Evolutionary conservation across 2,329 filamentous ascomycete species (phyloP).

Genomic region (Camptophora hylomeconis): DNA sequence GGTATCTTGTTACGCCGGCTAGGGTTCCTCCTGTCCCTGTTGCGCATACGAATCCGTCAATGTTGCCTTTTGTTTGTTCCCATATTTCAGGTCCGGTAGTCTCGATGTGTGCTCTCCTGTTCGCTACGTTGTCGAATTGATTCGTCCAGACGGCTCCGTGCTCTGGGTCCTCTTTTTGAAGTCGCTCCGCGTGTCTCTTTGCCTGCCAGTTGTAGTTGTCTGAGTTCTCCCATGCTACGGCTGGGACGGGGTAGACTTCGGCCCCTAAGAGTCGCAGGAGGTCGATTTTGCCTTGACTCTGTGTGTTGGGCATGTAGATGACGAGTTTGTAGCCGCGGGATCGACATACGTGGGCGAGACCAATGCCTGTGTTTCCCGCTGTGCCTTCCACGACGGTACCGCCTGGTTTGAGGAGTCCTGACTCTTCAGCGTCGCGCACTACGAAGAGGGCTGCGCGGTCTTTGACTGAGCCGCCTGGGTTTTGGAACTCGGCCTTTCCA

Average conservation of each 20-base stretch:
- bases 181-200: conserved; percentile 64
- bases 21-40: conserved; percentile 88
- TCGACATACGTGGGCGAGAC: conserved; percentile 89
- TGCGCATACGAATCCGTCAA: conserved; percentile 91
- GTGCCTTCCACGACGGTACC: conserved; percentile 96
- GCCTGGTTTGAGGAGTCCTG: conserved; percentile 65
- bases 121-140: conserved; percentile 95
- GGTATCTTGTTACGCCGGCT: conserved; percentile 73
- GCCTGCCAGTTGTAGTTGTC: conserved; percentile 98
- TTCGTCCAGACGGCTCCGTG: conserved; percentile 96
- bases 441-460: conserved; percentile 92
- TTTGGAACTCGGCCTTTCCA: conserved; percentile 97
- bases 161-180: conserved; percentile 26
- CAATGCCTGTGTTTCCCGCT: conserved; percentile 95
- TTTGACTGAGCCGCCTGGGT: conserved; percentile 91
- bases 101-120: conserved; percentile 86
- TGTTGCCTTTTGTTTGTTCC: conserved; percentile 70
- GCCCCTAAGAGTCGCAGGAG: conserved; percentile 80
- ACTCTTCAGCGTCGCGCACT: conserved; percentile 84
- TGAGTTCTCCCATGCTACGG: conserved; percentile 88
- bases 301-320: conserved; percentile 99
- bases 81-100: conserved; percentile 97
- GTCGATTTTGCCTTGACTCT: conserved; percentile 96
- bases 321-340: conserved; percentile 85
- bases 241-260: conserved; percentile 90